Evolutionary conservation across 495 filamentous ascomycete species (phyloP).

Genomic region (Astrothelium macrocarpum): DNA sequence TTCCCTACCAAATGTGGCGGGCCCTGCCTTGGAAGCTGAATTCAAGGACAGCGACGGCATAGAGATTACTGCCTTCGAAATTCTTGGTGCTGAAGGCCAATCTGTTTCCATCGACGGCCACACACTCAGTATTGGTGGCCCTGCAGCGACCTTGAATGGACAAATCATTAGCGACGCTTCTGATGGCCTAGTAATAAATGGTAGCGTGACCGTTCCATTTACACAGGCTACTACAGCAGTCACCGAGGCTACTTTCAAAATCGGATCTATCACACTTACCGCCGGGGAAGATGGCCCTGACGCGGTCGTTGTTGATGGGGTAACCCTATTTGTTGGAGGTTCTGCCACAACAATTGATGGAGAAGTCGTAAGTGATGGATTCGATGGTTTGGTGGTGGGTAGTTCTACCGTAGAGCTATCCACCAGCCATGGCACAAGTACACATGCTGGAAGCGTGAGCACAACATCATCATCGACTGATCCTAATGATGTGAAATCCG

Average conservation of each 20-base stretch:
- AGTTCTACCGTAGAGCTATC: too few species aligned
- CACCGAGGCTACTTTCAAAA: neutral
- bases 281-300: neutral
- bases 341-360: slow-evolving; percentile 20
- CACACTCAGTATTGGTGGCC: slow-evolving; percentile 21
- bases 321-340: neutral
- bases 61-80: neutral
- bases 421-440: too few species aligned
- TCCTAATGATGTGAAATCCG: too few species aligned
- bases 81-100: neutral
- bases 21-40: neutral
- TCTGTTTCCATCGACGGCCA: slow-evolving; percentile 20
- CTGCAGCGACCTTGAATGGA: slow-evolving; percentile 19
- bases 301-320: neutral
- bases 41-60: neutral
- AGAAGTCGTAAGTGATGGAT: slow-evolving; percentile 12
- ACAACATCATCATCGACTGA: too few species aligned
- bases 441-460: too few species aligned
- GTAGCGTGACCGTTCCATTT: neutral
- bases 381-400: neutral
- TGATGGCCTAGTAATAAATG: slow-evolving; percentile 19
- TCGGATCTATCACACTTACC: neutral
- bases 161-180: slow-evolving; percentile 21
- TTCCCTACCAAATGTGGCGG: neutral
- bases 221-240: neutral